Conservation (phyloP, 768 basidiomycete species). For the Cantharellus cinnabarinus region DNA sequence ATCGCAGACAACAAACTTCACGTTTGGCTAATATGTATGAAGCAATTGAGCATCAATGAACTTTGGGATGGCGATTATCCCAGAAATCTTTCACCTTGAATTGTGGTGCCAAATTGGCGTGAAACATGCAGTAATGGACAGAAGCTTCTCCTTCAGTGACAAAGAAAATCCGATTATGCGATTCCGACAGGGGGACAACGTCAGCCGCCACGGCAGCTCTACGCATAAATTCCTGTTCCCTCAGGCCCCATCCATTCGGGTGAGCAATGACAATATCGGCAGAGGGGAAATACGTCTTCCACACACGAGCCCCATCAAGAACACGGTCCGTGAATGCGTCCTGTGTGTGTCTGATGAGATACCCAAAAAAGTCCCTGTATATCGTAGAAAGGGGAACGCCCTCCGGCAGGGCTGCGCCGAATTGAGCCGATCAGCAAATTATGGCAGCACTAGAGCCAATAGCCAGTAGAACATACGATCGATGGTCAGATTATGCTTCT, state of each 20-base stretch:
- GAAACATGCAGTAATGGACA: no score
- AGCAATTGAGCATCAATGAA: no score
- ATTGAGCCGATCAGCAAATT: not conserved
- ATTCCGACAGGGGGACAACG: constrained; percentile 19
- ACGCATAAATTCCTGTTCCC: no score
- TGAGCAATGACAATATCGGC: constrained; percentile 9
- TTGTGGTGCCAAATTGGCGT: no score
- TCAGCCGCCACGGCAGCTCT: constrained; percentile 21
- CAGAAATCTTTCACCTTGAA: no score
- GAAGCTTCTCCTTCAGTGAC: no score
- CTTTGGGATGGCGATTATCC: no score
- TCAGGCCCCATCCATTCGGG: no score
- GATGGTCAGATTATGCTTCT: not conserved
- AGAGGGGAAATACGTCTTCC: not conserved
- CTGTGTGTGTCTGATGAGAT: no score
- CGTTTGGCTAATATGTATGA: not conserved
- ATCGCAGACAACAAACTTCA: not conserved
- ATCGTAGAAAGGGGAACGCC: not conserved
- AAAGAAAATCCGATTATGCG: constrained; percentile 10
- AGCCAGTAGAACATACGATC: not conserved
- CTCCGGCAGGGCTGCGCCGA: constrained; percentile 7
- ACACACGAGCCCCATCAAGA: not conserved
- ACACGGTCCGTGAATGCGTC: constrained; percentile 4
- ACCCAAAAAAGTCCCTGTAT: no score
- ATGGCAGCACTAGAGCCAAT: not conserved